These are phyloP conservation scores for Penicillium flavigenum DNA, from an alignment of 495 filamentous ascomycete genomes.

Conservation along the genomic window DNA sequence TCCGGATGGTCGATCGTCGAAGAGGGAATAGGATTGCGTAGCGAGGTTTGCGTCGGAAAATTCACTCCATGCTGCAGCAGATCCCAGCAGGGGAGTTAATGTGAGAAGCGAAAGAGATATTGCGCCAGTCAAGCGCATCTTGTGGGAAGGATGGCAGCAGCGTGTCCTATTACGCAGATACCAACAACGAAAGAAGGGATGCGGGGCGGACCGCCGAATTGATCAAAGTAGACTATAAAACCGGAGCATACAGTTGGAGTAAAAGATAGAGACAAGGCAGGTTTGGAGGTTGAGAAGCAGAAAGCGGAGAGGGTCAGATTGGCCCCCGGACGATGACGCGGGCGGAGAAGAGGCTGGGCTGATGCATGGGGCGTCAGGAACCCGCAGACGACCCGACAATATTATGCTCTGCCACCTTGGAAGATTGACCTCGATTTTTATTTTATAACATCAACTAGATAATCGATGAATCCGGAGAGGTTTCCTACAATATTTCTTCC, in stretches of 20 bases:
- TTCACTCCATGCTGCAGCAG: constrained; percentile 33
- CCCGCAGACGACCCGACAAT: constrained; percentile 7
- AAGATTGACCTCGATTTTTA: neutral
- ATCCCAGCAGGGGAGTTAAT: constrained; percentile 26
- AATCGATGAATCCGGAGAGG: neutral
- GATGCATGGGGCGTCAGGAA: constrained; percentile 20
- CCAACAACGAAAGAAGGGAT: constrained; percentile 14
- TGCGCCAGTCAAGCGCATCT: constrained; percentile 34
- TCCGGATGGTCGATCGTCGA: constrained; percentile 57
- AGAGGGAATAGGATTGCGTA: constrained; percentile 45
- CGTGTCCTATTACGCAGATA: constrained; percentile 10
- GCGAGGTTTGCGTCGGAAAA: constrained; percentile 32
- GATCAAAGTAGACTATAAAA: constrained; percentile 5
- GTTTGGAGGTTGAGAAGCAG: constrained; percentile 17
- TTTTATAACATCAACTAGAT: neutral
- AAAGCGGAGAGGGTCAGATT: constrained; percentile 24
- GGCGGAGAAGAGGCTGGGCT: constrained; percentile 33
- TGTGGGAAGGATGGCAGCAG: constrained; percentile 20
- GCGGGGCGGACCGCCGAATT: constrained; percentile 16
- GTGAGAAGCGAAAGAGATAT: constrained; percentile 30
- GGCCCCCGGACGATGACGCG: constrained; percentile 39
- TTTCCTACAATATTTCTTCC: neutral
- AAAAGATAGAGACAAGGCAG: constrained; percentile 1
- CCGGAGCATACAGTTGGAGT: constrained; percentile 12
- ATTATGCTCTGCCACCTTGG: neutral